These are phyloP conservation scores for Pseudogymnoascus sp. DNA, from an alignment of 2,329 filamentous ascomycete species.

Conservation along the genomic window DNA sequence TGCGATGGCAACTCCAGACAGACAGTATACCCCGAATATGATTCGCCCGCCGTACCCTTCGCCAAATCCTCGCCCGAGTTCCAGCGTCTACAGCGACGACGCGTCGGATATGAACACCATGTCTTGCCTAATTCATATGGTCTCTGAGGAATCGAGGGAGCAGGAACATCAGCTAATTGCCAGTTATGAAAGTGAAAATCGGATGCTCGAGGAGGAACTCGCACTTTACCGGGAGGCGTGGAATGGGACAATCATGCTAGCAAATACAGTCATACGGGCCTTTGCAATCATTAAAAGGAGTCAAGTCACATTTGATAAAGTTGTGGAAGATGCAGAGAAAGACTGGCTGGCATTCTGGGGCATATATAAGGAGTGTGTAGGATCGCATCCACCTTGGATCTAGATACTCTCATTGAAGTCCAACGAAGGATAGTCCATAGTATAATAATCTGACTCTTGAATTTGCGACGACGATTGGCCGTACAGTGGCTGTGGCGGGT, in stretches of 20 bases:
- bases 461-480: background rate
- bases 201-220: conserved; percentile 14
- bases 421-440: conserved; percentile 9
- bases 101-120: conserved; percentile 10
- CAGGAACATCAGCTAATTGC: conserved; percentile 15
- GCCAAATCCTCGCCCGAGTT: conserved; percentile 10
- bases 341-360: conserved; percentile 16
- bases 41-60: background rate
- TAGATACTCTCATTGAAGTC: conserved; percentile 12
- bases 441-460: conserved; percentile 6
- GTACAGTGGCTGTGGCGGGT: background rate
- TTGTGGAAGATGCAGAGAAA: conserved; percentile 9
- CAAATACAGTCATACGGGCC: background rate
- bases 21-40: no score
- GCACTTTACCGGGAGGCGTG: conserved; percentile 8
- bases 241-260: conserved; percentile 14
- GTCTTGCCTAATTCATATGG: conserved; percentile 10
- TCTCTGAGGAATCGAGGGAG: conserved; percentile 12
- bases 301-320: conserved; percentile 11
- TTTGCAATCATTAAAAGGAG: conserved; percentile 12
- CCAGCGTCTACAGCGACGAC: background rate
- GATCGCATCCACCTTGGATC: conserved; percentile 12
- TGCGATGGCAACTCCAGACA: no score
- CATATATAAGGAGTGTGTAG: conserved; percentile 15
- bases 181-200: conserved; percentile 13